phyloP scores from a whole-genome alignment of 1,284 basidiomycete species.

The Somion occarium region DNA sequence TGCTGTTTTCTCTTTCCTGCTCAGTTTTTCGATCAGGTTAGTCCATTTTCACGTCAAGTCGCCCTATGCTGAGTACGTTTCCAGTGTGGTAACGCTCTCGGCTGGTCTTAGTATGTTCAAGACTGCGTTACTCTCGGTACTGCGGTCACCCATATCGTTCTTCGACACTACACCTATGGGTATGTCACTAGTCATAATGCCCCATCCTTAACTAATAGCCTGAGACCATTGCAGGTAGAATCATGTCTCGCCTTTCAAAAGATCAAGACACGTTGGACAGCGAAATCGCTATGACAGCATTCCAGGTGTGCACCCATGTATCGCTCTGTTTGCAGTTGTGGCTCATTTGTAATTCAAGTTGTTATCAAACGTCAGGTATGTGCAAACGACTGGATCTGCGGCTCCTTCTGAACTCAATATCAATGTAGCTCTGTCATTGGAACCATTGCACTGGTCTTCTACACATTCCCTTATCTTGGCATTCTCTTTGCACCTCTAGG shows the following conservation, averaged over 20 bases:
- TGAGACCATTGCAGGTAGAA: conserved; percentile 39
- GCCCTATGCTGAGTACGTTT: no score
- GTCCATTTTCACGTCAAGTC: no score
- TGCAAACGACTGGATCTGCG: background rate
- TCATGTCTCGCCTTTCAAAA: conserved; percentile 56
- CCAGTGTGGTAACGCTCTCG: conserved; percentile 51
- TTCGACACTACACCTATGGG: conserved; percentile 85
- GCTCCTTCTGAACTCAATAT: background rate
- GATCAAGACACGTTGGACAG: conserved; percentile 58
- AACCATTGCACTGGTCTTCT: conserved; percentile 55
- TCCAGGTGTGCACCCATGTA: conserved; percentile 22
- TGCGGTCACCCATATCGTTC: conserved; percentile 69
- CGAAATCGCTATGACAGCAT: conserved; percentile 37
- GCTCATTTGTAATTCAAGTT: conserved; percentile 32
- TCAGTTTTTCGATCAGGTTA: conserved; percentile 54
- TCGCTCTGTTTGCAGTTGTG: conserved; percentile 46
- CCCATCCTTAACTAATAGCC: background rate
- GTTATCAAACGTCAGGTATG: background rate
- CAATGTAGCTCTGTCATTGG: conserved; percentile 38
- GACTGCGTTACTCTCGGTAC: conserved; percentile 48
- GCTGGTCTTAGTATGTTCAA: conserved; percentile 63
- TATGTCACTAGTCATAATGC: conserved; percentile 22
- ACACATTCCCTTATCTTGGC: conserved; percentile 58
- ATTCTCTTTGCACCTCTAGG: conserved; percentile 53
- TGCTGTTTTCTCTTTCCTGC: conserved; percentile 51